A percentile compares a stretch with the other conserved stretches of the same genome.
Conservation (phyloP, 2,329 filamentous ascomycete species). For the Claviceps cyperi region DNA sequence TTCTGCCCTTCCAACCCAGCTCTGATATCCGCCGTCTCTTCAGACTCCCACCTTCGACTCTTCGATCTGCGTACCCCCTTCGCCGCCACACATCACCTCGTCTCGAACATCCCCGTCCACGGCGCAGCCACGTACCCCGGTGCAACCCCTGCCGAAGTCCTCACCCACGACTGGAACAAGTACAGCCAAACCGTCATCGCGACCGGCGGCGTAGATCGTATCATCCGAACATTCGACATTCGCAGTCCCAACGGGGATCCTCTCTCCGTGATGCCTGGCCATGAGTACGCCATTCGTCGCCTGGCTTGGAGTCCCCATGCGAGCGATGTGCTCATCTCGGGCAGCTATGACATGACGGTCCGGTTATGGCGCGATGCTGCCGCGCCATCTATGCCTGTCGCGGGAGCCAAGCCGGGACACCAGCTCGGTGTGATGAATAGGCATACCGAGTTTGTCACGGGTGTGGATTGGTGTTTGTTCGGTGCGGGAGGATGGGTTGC, state of each 20-base stretch:
- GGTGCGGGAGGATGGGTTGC: slow-evolving; percentile 92
- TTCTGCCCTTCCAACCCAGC: slow-evolving; percentile 82
- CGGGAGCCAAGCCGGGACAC: slow-evolving; percentile 37
- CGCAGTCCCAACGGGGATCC: slow-evolving; percentile 61
- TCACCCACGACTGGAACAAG: slow-evolving; percentile 99
- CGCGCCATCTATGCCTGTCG: slow-evolving; percentile 20
- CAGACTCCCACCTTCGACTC: slow-evolving; percentile 76
- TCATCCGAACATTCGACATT: slow-evolving; percentile 83
- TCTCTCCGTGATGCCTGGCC: slow-evolving; percentile 59
- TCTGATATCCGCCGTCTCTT: slow-evolving; percentile 74
- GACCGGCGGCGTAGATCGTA: slow-evolving; percentile 74
- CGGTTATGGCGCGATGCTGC: slow-evolving; percentile 76
- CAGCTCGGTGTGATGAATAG: slow-evolving; percentile 79
- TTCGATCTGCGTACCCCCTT: slow-evolving; percentile 85
- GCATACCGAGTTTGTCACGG: slow-evolving; percentile 92
- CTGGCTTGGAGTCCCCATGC: slow-evolving; percentile 89
- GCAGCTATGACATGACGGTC: slow-evolving; percentile 97
- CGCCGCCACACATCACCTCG: slow-evolving; percentile 77
- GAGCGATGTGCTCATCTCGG: slow-evolving; percentile 73
- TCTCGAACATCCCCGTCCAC: slow-evolving; percentile 71
- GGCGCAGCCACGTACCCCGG: slow-evolving; percentile 30
- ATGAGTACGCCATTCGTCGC: slow-evolving; percentile 79
- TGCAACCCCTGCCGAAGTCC: slow-evolving; percentile 54
- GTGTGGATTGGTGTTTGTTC: slow-evolving; percentile 96
- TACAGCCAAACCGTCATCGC: slow-evolving; percentile 77